phyloP scores from a whole-genome alignment of 129 eudicot species.

The Silybum marianum region DNA sequence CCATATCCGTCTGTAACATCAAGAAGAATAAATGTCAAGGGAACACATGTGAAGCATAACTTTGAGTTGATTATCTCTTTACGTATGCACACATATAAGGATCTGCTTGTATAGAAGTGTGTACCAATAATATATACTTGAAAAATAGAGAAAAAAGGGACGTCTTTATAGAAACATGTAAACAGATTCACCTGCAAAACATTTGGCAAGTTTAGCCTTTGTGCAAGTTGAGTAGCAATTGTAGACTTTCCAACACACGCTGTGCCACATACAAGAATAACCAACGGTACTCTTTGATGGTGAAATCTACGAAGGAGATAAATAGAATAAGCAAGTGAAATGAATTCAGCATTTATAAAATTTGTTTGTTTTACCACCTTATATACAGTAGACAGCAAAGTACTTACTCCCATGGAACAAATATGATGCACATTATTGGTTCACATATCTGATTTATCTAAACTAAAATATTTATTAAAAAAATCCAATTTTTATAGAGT shows the following conservation, averaged over 20 bases:
- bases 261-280: slow-evolving; percentile 98
- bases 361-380: neutral
- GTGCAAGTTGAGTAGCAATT: slow-evolving; percentile 99
- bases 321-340: slow-evolving; percentile 22
- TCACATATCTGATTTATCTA: neutral
- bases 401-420: neutral
- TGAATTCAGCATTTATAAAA: neutral
- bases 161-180: slow-evolving; percentile 17
- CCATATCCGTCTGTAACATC: slow-evolving; percentile 90
- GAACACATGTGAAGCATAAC: slow-evolving; percentile 24
- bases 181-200: slow-evolving; percentile 75
- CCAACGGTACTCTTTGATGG: slow-evolving; percentile 96
- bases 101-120: neutral
- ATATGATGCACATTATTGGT: neutral
- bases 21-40: slow-evolving; percentile 32
- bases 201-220: slow-evolving; percentile 97
- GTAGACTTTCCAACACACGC: slow-evolving; percentile 98
- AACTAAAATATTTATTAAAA: neutral
- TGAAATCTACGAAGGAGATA: slow-evolving; percentile 66
- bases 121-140: neutral
- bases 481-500: neutral
- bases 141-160: neutral
- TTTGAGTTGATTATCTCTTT: neutral
- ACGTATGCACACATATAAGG: neutral
- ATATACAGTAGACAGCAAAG: neutral